phyloP scores from a whole-genome alignment of 148 eudicot genomes.

The Linanthus parryae region DNA sequence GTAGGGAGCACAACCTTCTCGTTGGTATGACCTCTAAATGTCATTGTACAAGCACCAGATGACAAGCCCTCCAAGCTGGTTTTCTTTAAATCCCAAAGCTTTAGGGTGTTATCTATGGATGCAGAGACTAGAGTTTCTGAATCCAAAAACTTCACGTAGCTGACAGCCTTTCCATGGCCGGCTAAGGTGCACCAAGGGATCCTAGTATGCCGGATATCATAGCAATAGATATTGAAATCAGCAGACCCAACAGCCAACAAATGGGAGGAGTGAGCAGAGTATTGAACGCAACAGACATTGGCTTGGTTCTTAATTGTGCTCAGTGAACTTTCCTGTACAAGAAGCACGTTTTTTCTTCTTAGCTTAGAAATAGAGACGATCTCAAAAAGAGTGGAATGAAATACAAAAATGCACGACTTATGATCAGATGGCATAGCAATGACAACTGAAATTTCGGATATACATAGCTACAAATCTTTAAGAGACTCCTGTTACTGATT shows the following conservation, averaged over 20 bases:
- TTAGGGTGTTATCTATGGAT: constrained; percentile 85
- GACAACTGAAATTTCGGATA: too few relatives aligned
- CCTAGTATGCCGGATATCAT: constrained; percentile 65
- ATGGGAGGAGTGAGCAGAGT: constrained; percentile 67
- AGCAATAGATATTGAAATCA: constrained; percentile 77
- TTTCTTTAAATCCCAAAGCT: constrained; percentile 90
- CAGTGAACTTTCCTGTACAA: constrained; percentile 51
- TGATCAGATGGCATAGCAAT: too few relatives aligned
- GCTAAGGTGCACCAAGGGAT: constrained; percentile 76
- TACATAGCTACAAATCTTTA: too few relatives aligned
- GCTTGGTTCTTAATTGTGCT: constrained; percentile 54
- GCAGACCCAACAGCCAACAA: constrained; percentile 78
- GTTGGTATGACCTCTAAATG: constrained; percentile 76
- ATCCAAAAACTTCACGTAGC: constrained; percentile 85
- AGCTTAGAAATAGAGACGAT: too few relatives aligned
- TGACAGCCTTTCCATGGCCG: constrained; percentile 83
- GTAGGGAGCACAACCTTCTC: constrained; percentile 52
- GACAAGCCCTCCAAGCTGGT: constrained; percentile 44
- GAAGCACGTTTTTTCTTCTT: too few relatives aligned
- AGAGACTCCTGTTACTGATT: too few relatives aligned
- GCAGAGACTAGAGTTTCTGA: constrained; percentile 78
- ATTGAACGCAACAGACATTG: constrained; percentile 92
- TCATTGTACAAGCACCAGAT: constrained; percentile 58
- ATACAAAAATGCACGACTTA: too few relatives aligned
- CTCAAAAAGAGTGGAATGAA: too few relatives aligned